Percentiles rank a stretch among this genome's conserved stretches.
Conservation (phyloP, 1,284 basidiomycete species). For the Retiboletus flavoniger region DNA sequence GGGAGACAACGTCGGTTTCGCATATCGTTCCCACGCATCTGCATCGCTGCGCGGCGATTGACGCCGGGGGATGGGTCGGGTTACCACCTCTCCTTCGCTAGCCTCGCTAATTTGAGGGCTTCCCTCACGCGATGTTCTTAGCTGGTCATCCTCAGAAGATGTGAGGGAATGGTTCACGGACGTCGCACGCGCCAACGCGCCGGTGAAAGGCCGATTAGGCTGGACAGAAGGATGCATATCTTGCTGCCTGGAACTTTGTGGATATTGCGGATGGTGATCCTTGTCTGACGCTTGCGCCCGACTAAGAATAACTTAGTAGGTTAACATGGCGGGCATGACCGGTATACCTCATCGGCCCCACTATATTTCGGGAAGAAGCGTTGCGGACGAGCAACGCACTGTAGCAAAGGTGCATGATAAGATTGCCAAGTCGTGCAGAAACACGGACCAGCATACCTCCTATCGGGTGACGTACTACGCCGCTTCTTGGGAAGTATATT, state of each 20-base stretch:
- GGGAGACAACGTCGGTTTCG: conserved; percentile 35
- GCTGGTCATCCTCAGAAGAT: conserved; percentile 35
- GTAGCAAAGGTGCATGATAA: conserved; percentile 11
- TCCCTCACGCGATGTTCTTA: conserved; percentile 30
- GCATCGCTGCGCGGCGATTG: conserved; percentile 31
- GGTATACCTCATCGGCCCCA: conserved; percentile 32
- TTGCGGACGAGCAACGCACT: conserved; percentile 19
- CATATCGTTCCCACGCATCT: conserved; percentile 35
- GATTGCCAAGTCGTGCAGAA: conserved; percentile 2
- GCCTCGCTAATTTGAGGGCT: conserved; percentile 35
- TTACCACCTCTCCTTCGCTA: conserved; percentile 25
- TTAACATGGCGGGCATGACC: neutral
- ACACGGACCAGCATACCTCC: conserved; percentile 21
- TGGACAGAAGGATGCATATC: conserved; percentile 6
- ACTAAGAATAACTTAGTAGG: conserved; percentile 19
- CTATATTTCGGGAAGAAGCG: conserved; percentile 19
- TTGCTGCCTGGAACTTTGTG: conserved; percentile 14
- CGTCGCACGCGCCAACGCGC: conserved; percentile 11
- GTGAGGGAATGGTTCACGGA: conserved; percentile 23
- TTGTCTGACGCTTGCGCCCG: conserved; percentile 25
- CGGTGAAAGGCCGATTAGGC: conserved; percentile 8
- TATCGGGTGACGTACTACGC: conserved; percentile 34
- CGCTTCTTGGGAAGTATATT: conserved; percentile 35
- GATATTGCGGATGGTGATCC: conserved; percentile 10
- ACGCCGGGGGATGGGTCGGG: conserved; percentile 21